Base-by-base conservation (phyloP, 2,329 filamentous ascomycete species). In the Alternaria metachromatica region DNA sequence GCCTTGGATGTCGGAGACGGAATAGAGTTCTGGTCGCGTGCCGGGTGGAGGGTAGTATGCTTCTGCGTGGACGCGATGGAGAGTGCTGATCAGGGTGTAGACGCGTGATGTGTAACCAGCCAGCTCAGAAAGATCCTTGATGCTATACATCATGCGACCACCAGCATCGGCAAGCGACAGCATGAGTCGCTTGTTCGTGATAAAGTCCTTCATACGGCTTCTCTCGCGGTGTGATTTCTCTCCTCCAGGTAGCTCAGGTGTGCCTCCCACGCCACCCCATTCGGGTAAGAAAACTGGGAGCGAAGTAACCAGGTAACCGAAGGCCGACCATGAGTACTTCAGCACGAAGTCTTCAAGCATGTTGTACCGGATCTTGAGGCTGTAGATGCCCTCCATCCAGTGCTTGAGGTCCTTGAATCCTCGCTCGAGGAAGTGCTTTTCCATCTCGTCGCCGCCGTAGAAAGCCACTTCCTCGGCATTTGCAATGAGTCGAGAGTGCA, bases 331-430 rank as follows among this genome's bases (percentile, higher is more conserved):
- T 69, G 93, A 96, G 78, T 99, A 99, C 80, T 99, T 99, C 63
- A 99, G 84, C 53, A 99, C 93, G 75, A 99, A 97, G 78, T 99
- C 96, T 78, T 99, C 96, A 0, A 99, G 89, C 84, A 99, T 99
- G 78, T 98, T 99, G 84, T 99, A 99, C 15, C 94, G 90, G 69
- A 99, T 97, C 68, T 97, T 97, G 69, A 98, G 89, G 80, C 94
- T 94, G 82, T 99, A 99, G 68, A 99, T 97, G 48, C 93, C 91
- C 79, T 99, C 96, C 95, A 99, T 98, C 92, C 94, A 97, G 67
- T 88, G 90, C 80, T 96, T 96, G 26, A 99, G 85, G 50, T 95
- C 96, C 78, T 91, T 93, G 84, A 97, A 99, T 72, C 96, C 94
- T 75, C 89, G 91, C 74, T 97, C 93, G 10, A 99, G 84, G 78